These are phyloP conservation scores for Fusarium nodosum DNA, from an alignment of 2,329 filamentous ascomycete species.

Conservation along the genomic window DNA sequence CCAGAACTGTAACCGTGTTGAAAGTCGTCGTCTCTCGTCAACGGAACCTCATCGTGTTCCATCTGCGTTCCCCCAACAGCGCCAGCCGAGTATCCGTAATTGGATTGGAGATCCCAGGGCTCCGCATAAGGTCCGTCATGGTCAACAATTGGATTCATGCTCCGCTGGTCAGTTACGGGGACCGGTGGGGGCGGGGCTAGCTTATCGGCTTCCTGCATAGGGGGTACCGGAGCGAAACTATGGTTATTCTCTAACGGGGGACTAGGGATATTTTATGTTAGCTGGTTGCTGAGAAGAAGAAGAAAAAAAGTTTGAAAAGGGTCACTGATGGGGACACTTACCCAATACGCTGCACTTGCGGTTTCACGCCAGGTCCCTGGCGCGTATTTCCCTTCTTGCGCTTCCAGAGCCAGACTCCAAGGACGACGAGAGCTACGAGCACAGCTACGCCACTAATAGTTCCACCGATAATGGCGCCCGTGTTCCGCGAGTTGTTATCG, in stretches of 20 bases:
- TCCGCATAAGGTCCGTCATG: slow-evolving; percentile 35
- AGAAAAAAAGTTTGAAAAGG: not conserved
- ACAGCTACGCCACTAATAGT: slow-evolving; percentile 65
- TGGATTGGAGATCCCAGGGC: slow-evolving; percentile 35
- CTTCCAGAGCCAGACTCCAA: slow-evolving; percentile 61
- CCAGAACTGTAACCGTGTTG: slow-evolving; percentile 59
- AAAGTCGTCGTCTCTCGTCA: slow-evolving; percentile 62
- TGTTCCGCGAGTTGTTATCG: slow-evolving; percentile 52
- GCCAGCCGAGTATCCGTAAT: slow-evolving; percentile 38
- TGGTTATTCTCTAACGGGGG: slow-evolving; percentile 47
- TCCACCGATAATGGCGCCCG: slow-evolving; percentile 68
- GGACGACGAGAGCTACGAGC: slow-evolving; percentile 58
- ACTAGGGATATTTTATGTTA: slow-evolving; percentile 45
- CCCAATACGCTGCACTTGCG: slow-evolving; percentile 59
- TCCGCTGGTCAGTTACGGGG: slow-evolving; percentile 37
- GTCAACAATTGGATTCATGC: slow-evolving; percentile 36
- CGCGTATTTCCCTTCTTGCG: slow-evolving; percentile 60
- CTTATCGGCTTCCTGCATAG: slow-evolving; percentile 49
- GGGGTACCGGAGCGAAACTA: slow-evolving; percentile 50
- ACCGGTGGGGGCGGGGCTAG: slow-evolving; percentile 35
- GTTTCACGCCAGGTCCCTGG: slow-evolving; percentile 57
- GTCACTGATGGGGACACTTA: slow-evolving; percentile 45
- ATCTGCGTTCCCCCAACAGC: slow-evolving; percentile 45
- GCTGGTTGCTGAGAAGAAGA: slow-evolving; percentile 11
- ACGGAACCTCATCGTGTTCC: slow-evolving; percentile 57